Evolutionary conservation across 129 eudicot species (phyloP), one percentile per base, ranked within the genome.

Genomic region (Pseudognaphalium luteoalbum): DNA sequence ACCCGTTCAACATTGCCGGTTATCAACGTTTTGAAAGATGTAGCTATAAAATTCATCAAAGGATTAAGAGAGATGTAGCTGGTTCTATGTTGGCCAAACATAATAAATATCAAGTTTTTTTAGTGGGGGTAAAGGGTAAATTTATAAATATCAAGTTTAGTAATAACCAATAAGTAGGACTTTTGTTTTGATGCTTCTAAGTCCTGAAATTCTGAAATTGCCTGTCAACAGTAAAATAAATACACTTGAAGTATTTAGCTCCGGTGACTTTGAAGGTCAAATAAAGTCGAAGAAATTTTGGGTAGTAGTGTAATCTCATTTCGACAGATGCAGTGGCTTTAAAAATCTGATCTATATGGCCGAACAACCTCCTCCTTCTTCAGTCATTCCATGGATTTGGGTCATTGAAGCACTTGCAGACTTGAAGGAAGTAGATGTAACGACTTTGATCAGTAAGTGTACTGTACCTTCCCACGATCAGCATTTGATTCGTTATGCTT

Each of bases 351-450:
- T 59, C 65, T 59, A 2, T 3, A 64, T 66, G 71, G 28, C 29
- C 19, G 71, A 9, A 37, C 51, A 35, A 66, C 16, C 28, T 33
- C 16, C 3, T 7, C 3, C 22, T 66, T 60, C 66, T 25, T 22
- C 66, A 60, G 15, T 60, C 30, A 37, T 66, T 66, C 47, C 50
- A 35, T 66, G 52, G 71, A 28, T 19, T 66, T 35, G 44, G 71
- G 71, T 37, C 16, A 66, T 19, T 66, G 71, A 66, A 15, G 71
- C 47, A 66, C 71, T 66, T 66, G 71, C 71, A n/a, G 17, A 66
- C 30, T 66, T n/a, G 6, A 35, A 34, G 3, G 71, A 66, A 66
- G 47, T 66, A 34, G 71, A 66, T 66, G 28, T 66, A 7, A n/a
- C 17, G 35, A 66, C 71, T 34, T 66, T 66, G 71, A 35, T 66